phyloP scores from a whole-genome alignment of 805 yeast species.

The Wickerhamiella vanderwaltii region DNA sequence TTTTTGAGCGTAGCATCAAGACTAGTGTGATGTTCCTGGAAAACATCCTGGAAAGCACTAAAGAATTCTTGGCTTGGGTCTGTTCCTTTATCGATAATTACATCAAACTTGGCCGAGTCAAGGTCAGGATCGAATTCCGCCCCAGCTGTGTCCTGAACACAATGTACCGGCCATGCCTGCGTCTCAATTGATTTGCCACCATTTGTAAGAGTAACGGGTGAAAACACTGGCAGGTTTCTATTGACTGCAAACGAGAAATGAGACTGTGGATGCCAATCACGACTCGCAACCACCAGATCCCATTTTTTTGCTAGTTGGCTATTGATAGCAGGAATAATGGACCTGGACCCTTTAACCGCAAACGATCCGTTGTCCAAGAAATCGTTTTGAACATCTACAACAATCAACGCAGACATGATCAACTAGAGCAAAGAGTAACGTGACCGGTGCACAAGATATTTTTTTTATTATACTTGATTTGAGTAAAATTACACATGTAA shows the following conservation, averaged over 20 bases:
- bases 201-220: conserved; percentile 24
- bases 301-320: conserved; percentile 39
- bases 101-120: conserved; percentile 28
- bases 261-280: conserved; percentile 77
- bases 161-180: conserved; percentile 75
- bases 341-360: conserved; percentile 57
- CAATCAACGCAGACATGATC: conserved; percentile 41
- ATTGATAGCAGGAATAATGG: conserved; percentile 41
- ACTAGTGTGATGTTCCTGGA: conserved; percentile 63
- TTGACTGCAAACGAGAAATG: conserved; percentile 76
- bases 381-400: conserved; percentile 79
- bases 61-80: conserved; percentile 68
- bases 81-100: conserved; percentile 57
- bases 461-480: background rate
- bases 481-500: too few relatives aligned
- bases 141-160: conserved; percentile 63
- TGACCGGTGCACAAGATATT: background rate
- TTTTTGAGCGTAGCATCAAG: conserved; percentile 38
- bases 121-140: conserved; percentile 47
- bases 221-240: conserved; percentile 43
- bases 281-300: conserved; percentile 56
- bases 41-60: conserved; percentile 73
- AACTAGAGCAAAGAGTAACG: background rate
- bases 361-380: conserved; percentile 59
- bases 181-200: conserved; percentile 12